A percentile compares a stretch with the other conserved stretches of the same genome.
These are phyloP conservation scores for Candida mesenterica DNA, from an alignment of 1,139 yeast species.

Conservation along the genomic window DNA sequence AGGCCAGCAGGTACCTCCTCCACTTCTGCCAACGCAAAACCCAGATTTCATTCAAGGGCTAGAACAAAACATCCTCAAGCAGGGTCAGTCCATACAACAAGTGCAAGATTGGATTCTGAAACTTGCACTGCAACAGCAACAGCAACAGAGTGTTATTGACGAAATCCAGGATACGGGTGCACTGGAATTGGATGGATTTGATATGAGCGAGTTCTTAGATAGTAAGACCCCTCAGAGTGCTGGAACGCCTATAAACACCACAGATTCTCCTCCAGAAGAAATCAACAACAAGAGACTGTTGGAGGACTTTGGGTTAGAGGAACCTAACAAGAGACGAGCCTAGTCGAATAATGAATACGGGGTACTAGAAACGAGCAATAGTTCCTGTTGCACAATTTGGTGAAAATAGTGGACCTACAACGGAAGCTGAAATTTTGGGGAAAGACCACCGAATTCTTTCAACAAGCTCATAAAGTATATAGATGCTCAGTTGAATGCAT, in stretches of 20 bases:
- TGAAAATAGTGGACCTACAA: too few relatives aligned
- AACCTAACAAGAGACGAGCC: not conserved
- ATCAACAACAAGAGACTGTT: not conserved
- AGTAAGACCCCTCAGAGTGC: conserved; percentile 7
- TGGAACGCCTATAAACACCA: not conserved
- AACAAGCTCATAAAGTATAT: too few relatives aligned
- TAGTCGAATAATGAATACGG: not conserved
- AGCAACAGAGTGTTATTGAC: conserved; percentile 21
- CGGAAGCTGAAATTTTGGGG: too few relatives aligned
- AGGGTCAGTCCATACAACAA: conserved; percentile 56
- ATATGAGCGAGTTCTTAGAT: conserved; percentile 37
- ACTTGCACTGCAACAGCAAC: conserved; percentile 38
- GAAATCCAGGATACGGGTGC: conserved; percentile 14
- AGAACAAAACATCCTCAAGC: conserved; percentile 46
- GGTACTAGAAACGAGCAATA: too few relatives aligned
- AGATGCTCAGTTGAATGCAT: too few relatives aligned
- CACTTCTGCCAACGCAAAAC: conserved; percentile 11
- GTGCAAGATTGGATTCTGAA: conserved; percentile 59
- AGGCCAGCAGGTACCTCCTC: conserved; percentile 4
- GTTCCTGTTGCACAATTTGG: too few relatives aligned
- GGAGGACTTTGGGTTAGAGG: not conserved
- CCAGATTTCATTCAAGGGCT: conserved; percentile 27
- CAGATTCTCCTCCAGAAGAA: not conserved
- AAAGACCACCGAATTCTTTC: too few relatives aligned
- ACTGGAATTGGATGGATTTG: conserved; percentile 32